phyloP scores from a whole-genome alignment of 2,329 filamentous ascomycete genomes.

The Cephalotrichum gorgonifer region DNA sequence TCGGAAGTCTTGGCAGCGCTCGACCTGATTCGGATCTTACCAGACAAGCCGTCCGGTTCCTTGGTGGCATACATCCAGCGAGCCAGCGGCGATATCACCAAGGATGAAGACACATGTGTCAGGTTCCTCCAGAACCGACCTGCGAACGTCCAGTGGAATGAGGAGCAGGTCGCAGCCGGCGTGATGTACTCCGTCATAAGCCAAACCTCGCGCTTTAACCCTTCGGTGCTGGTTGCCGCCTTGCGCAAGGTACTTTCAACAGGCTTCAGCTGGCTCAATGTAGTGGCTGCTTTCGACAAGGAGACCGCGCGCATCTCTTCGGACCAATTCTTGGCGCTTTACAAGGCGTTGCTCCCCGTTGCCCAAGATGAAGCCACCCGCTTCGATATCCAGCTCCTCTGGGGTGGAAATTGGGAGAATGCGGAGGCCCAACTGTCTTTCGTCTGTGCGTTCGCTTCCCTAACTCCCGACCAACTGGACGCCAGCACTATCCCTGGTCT shows the following conservation, averaged over 20 bases:
- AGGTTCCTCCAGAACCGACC: constrained; percentile 42
- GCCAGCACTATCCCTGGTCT: constrained; percentile 76
- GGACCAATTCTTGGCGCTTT: constrained; percentile 71
- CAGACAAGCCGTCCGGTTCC: constrained; percentile 43
- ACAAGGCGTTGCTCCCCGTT: constrained; percentile 65
- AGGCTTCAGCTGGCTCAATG: constrained; percentile 59
- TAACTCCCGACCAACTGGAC: constrained; percentile 67
- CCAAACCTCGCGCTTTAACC: constrained; percentile 41
- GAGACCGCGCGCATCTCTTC: constrained; percentile 65
- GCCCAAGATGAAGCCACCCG: constrained; percentile 40
- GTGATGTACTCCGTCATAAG: constrained; percentile 58
- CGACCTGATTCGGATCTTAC: constrained; percentile 56
- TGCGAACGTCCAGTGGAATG: constrained; percentile 52
- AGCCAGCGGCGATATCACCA: constrained; percentile 64
- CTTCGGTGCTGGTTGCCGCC: constrained; percentile 48
- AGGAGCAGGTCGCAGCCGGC: constrained; percentile 73
- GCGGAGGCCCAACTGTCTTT: constrained; percentile 89
- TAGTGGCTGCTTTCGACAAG: constrained; percentile 73
- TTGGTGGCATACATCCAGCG: constrained; percentile 62
- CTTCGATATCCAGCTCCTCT: constrained; percentile 79
- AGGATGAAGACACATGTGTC: constrained; percentile 58
- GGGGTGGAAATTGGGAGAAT: constrained; percentile 84
- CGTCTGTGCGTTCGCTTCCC: constrained; percentile 73
- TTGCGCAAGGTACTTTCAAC: constrained; percentile 50
- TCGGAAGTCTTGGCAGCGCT: constrained; percentile 60